Evolutionary conservation across 345 rosid genomes (phyloP).

Genomic region (Pugionium dolabratum): DNA sequence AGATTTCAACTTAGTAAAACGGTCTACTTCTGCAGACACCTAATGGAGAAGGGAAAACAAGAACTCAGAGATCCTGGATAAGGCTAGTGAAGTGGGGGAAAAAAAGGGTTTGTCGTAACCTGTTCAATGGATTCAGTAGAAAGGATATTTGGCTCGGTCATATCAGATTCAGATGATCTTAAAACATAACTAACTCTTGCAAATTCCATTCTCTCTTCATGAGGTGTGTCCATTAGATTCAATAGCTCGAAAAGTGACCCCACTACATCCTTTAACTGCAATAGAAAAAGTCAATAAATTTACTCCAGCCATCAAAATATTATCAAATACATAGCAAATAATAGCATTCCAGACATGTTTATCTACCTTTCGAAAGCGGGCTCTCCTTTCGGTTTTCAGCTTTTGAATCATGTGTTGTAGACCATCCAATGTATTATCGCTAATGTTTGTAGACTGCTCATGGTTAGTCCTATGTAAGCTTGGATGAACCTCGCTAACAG

Average conservation of each 20-base stretch:
- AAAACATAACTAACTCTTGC: slow-evolving; percentile 56
- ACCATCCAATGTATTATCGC: slow-evolving; percentile 72
- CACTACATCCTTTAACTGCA: slow-evolving; percentile 73
- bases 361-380: slow-evolving; percentile 68
- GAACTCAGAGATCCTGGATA: slow-evolving; percentile 19
- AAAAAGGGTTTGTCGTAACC: slow-evolving; percentile 41
- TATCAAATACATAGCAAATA: slow-evolving; percentile 3
- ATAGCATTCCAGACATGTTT: slow-evolving; percentile 12
- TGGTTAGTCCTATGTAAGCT: slow-evolving; percentile 67
- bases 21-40: slow-evolving; percentile 91
- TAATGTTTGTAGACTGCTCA: slow-evolving; percentile 83
- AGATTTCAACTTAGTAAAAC: slow-evolving; percentile 71
- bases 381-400: slow-evolving; percentile 49
- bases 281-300: slow-evolving; percentile 5
- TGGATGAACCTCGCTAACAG: slow-evolving; percentile 88
- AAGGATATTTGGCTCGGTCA: slow-evolving; percentile 66
- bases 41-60: slow-evolving; percentile 27
- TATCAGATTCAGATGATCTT: slow-evolving; percentile 62
- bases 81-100: slow-evolving; percentile 1
- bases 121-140: slow-evolving; percentile 71
- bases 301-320: background rate
- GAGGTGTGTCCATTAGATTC: slow-evolving; percentile 48
- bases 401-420: slow-evolving; percentile 49
- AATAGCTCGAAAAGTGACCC: slow-evolving; percentile 68
- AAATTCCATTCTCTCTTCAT: slow-evolving; percentile 52